Evolutionary conservation across 2,329 filamentous ascomycete genomes (phyloP), one percentile per base, ranked within the genome.

Genomic region (Fusarium palustre): DNA sequence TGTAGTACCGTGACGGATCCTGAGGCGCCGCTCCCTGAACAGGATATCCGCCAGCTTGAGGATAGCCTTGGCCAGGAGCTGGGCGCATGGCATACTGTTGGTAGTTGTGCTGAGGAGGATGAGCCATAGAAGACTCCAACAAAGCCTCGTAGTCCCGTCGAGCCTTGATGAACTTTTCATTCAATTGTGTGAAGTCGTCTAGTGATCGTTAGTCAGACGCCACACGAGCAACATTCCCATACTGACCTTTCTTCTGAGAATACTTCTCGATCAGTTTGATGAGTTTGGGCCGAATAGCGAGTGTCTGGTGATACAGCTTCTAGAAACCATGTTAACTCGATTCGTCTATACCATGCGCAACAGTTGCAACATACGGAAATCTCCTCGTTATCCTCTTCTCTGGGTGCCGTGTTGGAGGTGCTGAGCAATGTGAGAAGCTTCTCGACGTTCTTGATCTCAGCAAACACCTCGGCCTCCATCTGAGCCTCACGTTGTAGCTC

Each of bases 81-180:
- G 86, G 86, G 33, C 86, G 83, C 80, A 88, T 83, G 43, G 83
- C 81, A 68, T 89, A 89, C 71, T 92, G 89, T 73, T 92, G 90
- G 77, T 95, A 96, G 70, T 86, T 88, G 47, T 91, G 88, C 75
- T 92, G 91, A 54, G 92, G 89, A n/a, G 94, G 92, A 72, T 97
- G 95, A 2, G 94, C 90, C 95, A 99, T 98, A 58, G 95, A 98
- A 20, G 93, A 92, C 80, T 99, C 96, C 22, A 99, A 85, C n/a
- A 99, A 86, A 31, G 92, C 90, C 81, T 99, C 96, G 78, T 99
- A 99, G 81, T 99, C 96, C 74, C 95, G 89, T 69, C 96, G 91
- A 46, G 96, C 96, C 81, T 99, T 99, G 85, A 99, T 98, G 80
- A 99, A 99, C 82, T 98, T 98, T 80, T 99, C 96, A 76, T 99